phyloP scores from a whole-genome alignment of 2,329 filamentous ascomycete genomes.

The Sarocladiaceae sp. region DNA sequence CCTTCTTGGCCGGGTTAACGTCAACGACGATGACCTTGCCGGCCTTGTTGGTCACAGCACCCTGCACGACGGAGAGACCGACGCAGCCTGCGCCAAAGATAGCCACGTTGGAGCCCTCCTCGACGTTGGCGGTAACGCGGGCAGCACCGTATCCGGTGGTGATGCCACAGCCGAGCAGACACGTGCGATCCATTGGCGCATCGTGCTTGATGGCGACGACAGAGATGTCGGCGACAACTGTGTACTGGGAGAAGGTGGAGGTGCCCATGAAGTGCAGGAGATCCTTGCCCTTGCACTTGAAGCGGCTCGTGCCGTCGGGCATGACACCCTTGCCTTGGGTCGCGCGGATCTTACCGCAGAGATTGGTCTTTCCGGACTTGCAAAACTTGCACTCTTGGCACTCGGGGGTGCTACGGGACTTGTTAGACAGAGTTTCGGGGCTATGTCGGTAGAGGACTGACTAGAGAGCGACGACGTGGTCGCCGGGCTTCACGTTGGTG shows the following conservation, averaged over 20 bases:
- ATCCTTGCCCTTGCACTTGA: constrained; percentile 91
- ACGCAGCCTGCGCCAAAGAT: constrained; percentile 96
- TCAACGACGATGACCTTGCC: constrained; percentile 67
- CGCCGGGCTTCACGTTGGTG: constrained; percentile 86
- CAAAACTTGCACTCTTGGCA: constrained; percentile 99
- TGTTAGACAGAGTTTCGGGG: constrained; percentile 2
- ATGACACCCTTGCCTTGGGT: constrained; percentile 95
- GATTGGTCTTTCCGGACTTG: constrained; percentile 98
- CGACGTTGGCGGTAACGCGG: constrained; percentile 84
- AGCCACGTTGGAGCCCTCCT: constrained; percentile 83
- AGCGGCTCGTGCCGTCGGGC: constrained; percentile 93
- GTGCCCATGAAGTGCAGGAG: constrained; percentile 99
- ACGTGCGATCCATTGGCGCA: constrained; percentile 92
- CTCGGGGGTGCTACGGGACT: constrained; percentile 89
- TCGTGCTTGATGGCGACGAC: constrained; percentile 88
- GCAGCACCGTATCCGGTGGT: constrained; percentile 97
- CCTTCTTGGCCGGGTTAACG: constrained; percentile 85
- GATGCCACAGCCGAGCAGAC: constrained; percentile 94
- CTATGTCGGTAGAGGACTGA: constrained; percentile 36
- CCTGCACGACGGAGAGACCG: constrained; percentile 90
- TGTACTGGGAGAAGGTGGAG: constrained; percentile 98
- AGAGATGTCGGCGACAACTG: constrained; percentile 96
- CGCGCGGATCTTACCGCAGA: constrained; percentile 96
- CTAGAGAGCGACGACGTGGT: constrained; percentile 87
- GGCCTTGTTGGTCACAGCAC: constrained; percentile 78